phyloP scores from a whole-genome alignment of 495 filamentous ascomycete species.

The Daldinia loculata region DNA sequence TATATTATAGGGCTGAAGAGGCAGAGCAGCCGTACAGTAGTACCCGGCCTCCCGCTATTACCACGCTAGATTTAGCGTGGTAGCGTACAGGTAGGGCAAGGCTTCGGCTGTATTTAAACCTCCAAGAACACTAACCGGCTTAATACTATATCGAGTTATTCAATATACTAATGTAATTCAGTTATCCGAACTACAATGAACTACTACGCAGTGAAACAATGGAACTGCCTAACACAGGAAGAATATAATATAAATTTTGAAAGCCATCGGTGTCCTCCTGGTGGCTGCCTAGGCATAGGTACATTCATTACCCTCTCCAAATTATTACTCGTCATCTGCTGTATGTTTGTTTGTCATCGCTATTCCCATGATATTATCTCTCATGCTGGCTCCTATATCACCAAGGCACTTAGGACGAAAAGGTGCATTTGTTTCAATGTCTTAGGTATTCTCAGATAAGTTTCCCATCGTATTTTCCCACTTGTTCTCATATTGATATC shows the following conservation, averaged over 20 bases:
- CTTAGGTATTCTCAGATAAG: too few species aligned
- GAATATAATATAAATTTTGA: background rate
- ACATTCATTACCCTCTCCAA: background rate
- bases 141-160: background rate
- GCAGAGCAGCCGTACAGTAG: background rate
- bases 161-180: background rate
- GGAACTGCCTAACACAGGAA: background rate
- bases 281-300: background rate
- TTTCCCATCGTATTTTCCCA: background rate
- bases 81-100: too few species aligned
- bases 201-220: background rate
- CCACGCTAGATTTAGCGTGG: background rate
- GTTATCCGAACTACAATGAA: background rate
- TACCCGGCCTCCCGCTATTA: background rate
- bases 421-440: too few species aligned
- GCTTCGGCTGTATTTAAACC: background rate
- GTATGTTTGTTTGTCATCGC: too few species aligned
- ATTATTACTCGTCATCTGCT: too few species aligned
- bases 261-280: background rate
- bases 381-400: too few species aligned
- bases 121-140: background rate
- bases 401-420: too few species aligned
- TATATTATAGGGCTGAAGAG: background rate
- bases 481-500: background rate
- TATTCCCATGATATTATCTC: too few species aligned